phyloP scores from a whole-genome alignment of 306 rosid species.

The Vicia sativa region DNA sequence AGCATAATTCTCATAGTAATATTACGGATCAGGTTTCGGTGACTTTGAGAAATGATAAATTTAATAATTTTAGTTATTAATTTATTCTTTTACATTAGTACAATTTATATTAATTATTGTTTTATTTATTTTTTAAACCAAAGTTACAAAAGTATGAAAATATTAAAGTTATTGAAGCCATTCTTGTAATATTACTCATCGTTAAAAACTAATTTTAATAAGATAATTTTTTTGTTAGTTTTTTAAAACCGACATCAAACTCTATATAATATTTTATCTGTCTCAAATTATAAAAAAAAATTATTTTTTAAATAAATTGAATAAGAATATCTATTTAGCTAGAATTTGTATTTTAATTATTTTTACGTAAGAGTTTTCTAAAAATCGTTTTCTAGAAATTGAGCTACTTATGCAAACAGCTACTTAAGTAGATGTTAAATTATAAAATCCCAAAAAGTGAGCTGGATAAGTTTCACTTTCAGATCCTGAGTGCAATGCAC shows the following conservation, averaged over 20 bases:
- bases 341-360: background rate
- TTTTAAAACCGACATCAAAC: background rate
- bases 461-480: background rate
- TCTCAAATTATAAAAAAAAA: too few species aligned
- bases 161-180: too few species aligned
- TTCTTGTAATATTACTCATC: too few species aligned
- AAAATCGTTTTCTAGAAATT: background rate
- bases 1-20: too few species aligned
- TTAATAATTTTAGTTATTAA: too few species aligned
- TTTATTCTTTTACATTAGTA: too few species aligned
- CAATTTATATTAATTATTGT: too few species aligned
- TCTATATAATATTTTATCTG: background rate
- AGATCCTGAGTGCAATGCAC: constrained; percentile 9
- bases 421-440: background rate
- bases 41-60: too few species aligned
- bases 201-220: background rate
- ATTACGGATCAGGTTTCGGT: too few species aligned
- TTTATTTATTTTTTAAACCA: too few species aligned
- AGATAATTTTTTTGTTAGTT: background rate
- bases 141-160: too few species aligned
- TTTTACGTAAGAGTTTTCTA: background rate
- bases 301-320: too few species aligned
- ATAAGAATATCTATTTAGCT: background rate
- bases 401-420: background rate
- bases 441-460: background rate